A percentile compares a stretch with the other conserved stretches of the same genome.
Evolutionary conservation across 495 filamentous ascomycete genomes (phyloP).

Genomic region (Hyphodiscus hymeniophilus): DNA sequence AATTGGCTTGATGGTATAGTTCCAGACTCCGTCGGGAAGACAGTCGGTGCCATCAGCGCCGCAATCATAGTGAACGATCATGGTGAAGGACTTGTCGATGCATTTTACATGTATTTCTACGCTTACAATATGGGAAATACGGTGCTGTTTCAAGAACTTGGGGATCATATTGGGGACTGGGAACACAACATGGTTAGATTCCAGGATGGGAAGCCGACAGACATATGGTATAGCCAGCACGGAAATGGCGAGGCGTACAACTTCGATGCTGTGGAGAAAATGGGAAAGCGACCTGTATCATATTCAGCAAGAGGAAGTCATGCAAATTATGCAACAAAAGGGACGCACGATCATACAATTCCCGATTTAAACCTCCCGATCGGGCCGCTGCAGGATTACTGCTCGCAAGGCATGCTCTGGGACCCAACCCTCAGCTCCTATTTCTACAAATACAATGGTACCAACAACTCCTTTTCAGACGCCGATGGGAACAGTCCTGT

Average conservation of each 20-base stretch:
- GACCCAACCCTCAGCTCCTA: conserved; percentile 66
- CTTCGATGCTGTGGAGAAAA: conserved; percentile 79
- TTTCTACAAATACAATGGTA: conserved; percentile 18
- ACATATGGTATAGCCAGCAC: conserved; percentile 84
- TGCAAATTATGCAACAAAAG: conserved; percentile 87
- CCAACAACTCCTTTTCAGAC: conserved; percentile 29
- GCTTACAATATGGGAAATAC: conserved; percentile 92
- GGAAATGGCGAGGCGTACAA: conserved; percentile 76
- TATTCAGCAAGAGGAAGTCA: conserved; percentile 89
- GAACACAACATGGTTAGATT: conserved; percentile 96
- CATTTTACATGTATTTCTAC: conserved; percentile 99
- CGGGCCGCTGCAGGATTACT: conserved; percentile 76
- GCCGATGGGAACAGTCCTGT: conserved; percentile 57
- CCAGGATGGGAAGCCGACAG: conserved; percentile 67
- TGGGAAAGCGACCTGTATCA: conserved; percentile 55
- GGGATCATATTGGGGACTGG: conserved; percentile 97
- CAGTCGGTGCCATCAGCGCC: conserved; percentile 15
- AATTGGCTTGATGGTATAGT: conserved; percentile 22
- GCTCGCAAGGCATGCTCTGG: conserved; percentile 86
- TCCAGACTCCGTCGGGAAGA: conserved; percentile 21
- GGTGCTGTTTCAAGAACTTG: conserved; percentile 81
- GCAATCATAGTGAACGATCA: conserved; percentile 23
- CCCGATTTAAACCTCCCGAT: conserved; percentile 86
- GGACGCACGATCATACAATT: conserved; percentile 33
- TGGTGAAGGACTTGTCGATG: conserved; percentile 60